Percentiles rank a stretch among this genome's conserved stretches.
These are phyloP conservation scores for Senecio squalidus DNA, from an alignment of 140 eudicot species.

Conservation along the genomic window DNA sequence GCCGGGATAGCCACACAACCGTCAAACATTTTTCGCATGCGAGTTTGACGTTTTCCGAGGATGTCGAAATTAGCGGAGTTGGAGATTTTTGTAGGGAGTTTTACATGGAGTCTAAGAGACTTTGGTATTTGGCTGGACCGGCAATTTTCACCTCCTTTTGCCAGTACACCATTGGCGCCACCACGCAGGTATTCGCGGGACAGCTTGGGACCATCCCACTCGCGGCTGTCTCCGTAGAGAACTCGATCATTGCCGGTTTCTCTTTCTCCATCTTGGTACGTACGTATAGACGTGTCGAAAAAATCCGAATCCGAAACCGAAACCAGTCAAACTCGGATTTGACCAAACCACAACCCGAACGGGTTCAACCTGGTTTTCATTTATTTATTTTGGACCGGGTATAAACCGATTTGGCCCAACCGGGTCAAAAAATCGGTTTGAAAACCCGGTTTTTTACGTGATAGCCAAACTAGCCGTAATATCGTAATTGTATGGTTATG, in stretches of 20 bases:
- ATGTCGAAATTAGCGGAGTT: conserved; percentile 27
- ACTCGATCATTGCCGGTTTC: conserved; percentile 49
- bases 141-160: conserved; percentile 59
- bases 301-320: too few species aligned
- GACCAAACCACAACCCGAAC: too few species aligned
- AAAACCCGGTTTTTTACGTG: too few species aligned
- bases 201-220: conserved; percentile 56
- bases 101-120: conserved; percentile 35
- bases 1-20: not conserved
- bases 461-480: too few species aligned
- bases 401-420: too few species aligned
- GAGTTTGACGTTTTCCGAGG: too few species aligned
- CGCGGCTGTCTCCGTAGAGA: conserved; percentile 59
- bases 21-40: not conserved
- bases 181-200: conserved; percentile 60
- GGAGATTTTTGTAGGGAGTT: conserved; percentile 38
- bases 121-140: conserved; percentile 59
- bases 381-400: too few species aligned
- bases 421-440: too few species aligned
- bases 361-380: too few species aligned
- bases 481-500: too few species aligned
- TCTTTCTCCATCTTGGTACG: conserved; percentile 47
- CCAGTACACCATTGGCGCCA: conserved; percentile 58
- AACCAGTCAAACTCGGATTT: too few species aligned
- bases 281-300: too few species aligned